Base-by-base conservation (phyloP, 148 eudicot genomes). In the Linanthus parryae region DNA sequence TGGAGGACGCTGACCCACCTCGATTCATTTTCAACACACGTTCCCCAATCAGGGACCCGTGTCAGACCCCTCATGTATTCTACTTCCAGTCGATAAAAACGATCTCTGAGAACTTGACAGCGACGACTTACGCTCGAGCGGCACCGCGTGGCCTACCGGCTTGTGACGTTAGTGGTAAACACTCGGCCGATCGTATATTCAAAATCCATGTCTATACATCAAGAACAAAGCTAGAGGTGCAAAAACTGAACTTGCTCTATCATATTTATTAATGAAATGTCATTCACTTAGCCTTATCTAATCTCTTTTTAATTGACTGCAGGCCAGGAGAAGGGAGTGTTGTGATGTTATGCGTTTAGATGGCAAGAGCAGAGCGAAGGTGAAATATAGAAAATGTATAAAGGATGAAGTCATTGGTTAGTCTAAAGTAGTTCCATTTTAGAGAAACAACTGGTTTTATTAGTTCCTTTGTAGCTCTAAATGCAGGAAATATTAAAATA, bases 11-110 rank as follows among this genome's bases (percentile, higher is more conserved):
- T 1, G 7, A 8, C 9, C 66, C 56, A 1, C 72, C 72, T 29
- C 43, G 27, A 8, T 67, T 30, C 40, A 55, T 31, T 52, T 60
- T 67, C 39, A 49, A 67, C 55, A 61, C 66, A 8, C 56, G 56
- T 21, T 12, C 12, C 2, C 42, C 42, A 17, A 33, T 9, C 5
- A 16, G 45, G 3, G 31, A 18, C 9, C 62, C 62, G 8, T 67
- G 72, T 28, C 51, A 60, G 4, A 53, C 66, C 35, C 72, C 72
- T 23, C 72, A 67, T 55, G 39, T 54, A 8, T 67, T 61, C 44
- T 67, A 45, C 45, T 61, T 45, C n/a, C 51, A 66, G 13, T 36
- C 70, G 2, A 23, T 64, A 1, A 21, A 57, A 3, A 44, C n/a
- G 0, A 26, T n/a, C 8, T 15, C 8, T 2, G n/a, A 37, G 30